Conservation (phyloP, 2,329 filamentous ascomycete species). For the Alternaria rosae region DNA sequence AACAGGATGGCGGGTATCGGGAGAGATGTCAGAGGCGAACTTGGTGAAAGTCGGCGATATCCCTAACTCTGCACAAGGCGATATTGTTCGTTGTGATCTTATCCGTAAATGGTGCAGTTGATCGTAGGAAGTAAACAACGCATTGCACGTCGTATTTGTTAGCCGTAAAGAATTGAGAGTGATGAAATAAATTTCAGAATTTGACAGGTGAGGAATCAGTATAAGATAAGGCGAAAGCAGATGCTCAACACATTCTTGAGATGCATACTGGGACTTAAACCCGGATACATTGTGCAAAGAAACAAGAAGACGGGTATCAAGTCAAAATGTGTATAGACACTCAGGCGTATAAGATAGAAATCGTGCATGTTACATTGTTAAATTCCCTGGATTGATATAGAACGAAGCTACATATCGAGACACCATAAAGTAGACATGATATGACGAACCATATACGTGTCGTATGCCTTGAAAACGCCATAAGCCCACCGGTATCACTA, state of each 20-base stretch:
- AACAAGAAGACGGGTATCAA: background rate
- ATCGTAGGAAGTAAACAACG: too few relatives aligned
- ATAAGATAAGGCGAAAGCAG: accelerated
- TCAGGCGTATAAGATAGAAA: background rate
- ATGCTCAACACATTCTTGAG: background rate
- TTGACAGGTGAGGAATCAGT: too few relatives aligned
- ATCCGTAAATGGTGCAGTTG: too few relatives aligned
- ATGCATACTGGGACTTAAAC: background rate
- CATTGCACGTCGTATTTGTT: too few relatives aligned
- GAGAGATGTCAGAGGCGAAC: background rate
- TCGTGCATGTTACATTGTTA: background rate
- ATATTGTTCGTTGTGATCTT: too few relatives aligned
- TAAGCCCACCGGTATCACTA: conserved; percentile 8
- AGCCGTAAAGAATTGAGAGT: too few relatives aligned
- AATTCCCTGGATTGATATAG: background rate
- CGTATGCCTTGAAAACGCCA: background rate
- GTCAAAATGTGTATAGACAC: background rate
- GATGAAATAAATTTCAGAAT: too few relatives aligned
- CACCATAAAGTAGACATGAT: background rate
- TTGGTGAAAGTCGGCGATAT: background rate
- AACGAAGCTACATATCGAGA: background rate
- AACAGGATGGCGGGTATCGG: background rate
- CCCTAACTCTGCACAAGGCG: too few relatives aligned
- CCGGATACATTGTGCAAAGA: background rate
- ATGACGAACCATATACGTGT: background rate